Conservation (phyloP, 495 filamentous ascomycete genomes). For the Stereocaulon alpinum region DNA sequence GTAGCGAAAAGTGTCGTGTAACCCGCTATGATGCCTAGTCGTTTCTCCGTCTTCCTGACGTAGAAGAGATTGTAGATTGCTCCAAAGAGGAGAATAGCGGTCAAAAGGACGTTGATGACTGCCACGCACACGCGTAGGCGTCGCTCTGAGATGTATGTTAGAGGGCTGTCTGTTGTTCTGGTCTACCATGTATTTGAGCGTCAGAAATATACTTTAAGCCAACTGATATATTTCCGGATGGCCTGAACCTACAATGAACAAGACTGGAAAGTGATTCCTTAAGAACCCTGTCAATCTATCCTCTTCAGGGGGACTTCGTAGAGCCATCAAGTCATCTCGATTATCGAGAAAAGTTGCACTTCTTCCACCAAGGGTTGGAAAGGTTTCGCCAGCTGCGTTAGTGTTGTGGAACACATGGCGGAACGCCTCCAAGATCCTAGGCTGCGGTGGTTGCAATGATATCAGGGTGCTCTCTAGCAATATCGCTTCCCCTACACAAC, state of each 20-base stretch:
- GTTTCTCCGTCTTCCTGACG: background rate
- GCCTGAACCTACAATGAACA: constrained; percentile 4
- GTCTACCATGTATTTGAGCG: background rate
- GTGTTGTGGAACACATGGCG: constrained; percentile 5
- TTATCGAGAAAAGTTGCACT: constrained; percentile 5
- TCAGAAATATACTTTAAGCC: too few relatives aligned
- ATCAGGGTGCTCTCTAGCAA: too few relatives aligned
- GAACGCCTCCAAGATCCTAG: constrained; percentile 6
- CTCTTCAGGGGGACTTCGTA: background rate
- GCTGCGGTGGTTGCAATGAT: too few relatives aligned
- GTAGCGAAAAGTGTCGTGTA: constrained; percentile 23
- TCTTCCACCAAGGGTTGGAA: constrained; percentile 1
- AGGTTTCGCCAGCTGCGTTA: background rate
- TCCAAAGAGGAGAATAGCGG: constrained; percentile 21
- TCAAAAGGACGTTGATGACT: constrained; percentile 13
- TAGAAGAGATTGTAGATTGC: constrained; percentile 22
- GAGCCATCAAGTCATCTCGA: background rate
- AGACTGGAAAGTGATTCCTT: constrained; percentile 4
- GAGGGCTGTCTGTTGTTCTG: background rate
- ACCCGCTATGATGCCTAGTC: constrained; percentile 22
- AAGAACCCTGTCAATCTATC: constrained; percentile 10
- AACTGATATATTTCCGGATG: too few relatives aligned
- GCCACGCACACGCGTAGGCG: background rate
- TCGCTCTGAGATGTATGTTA: constrained; percentile 5
- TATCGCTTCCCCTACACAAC: too few relatives aligned